Base-by-base conservation (phyloP, 2,329 filamentous ascomycete genomes). In the Botrytis byssoidea region DNA sequence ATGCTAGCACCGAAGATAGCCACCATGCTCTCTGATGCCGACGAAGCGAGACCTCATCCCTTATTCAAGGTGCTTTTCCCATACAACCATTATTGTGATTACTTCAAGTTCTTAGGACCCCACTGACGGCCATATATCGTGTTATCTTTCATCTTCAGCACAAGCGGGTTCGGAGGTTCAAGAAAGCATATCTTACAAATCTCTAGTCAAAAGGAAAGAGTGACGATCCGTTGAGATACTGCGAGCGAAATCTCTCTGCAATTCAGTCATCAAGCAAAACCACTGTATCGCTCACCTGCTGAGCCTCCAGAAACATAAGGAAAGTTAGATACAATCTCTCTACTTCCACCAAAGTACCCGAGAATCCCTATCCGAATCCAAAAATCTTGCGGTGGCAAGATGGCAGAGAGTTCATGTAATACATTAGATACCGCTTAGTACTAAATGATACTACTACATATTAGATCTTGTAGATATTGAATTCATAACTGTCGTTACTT, bases 401-500 rank as follows among this genome's bases (percentile, higher is more conserved):
- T 37, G 22, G 22, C 10, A 22, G 65, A 37, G 37, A 48, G 46
- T 9, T 25, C n/a, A 20, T 20, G n/a, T 16, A 18, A 22, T 55
- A 40, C 51, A 57, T n/a, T 25, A n/a, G 61, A 29, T 44, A 68
- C 65, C 32, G 48, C 65, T 68, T 40, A 68, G 65, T n/a, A 68
- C 65, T 25, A 6, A 55, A 40, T 68, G 35, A 20, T 40, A 29
- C 12, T 9, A 12, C n/a, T 42, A 12, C 8, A 40, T 8, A 16
- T 22, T 14, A 22, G 25, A 35, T n/a, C 14, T 57, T 57, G n/a
- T 32, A 57, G n/a, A 57, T 18, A 9, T 29, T 57, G 14, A 18
- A 29, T 55, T 16, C 22, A 29, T 40, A 35, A 16, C 35, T 55
- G 16, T 32, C 14, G 6, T 29, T 68, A 22, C 65, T 40, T 35